Conservation (phyloP, 345 rosid species). For the Citrus sinensis region DNA sequence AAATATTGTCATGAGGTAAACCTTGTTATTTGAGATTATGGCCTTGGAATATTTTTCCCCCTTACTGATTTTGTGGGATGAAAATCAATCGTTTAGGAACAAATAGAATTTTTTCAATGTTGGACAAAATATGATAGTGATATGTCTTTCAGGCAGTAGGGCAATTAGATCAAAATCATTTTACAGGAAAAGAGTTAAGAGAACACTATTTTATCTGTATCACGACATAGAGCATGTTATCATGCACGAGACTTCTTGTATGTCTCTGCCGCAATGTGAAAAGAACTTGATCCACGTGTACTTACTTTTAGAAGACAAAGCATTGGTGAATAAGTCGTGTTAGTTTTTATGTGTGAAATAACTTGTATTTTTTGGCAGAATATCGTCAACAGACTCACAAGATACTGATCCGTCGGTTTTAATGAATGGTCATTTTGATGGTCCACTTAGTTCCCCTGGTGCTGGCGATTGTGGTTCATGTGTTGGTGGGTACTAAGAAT, state of each 20-base stretch:
- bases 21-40: not conserved
- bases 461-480: constrained; percentile 98
- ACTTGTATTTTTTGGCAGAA: constrained; percentile 45
- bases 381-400: constrained; percentile 60
- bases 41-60: not conserved
- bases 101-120: not conserved
- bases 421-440: constrained; percentile 93
- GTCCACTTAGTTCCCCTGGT: constrained; percentile 91
- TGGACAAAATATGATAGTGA: not conserved
- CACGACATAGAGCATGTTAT: not conserved
- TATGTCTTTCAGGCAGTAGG: not conserved
- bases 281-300: not conserved
- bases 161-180: not conserved
- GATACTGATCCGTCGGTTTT: constrained; percentile 77
- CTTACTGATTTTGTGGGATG: not conserved
- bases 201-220: not conserved
- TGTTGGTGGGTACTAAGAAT: constrained; percentile 58
- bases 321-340: not conserved
- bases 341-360: not conserved
- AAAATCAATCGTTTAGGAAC: constrained; percentile 6
- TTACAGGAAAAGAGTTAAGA: not conserved
- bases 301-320: not conserved
- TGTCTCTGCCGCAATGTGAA: not conserved
- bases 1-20: constrained; percentile 79
- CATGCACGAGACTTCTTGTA: not conserved